phyloP scores from a whole-genome alignment of 2,329 filamentous ascomycete species.

The Cladophialophora psammophila region DNA sequence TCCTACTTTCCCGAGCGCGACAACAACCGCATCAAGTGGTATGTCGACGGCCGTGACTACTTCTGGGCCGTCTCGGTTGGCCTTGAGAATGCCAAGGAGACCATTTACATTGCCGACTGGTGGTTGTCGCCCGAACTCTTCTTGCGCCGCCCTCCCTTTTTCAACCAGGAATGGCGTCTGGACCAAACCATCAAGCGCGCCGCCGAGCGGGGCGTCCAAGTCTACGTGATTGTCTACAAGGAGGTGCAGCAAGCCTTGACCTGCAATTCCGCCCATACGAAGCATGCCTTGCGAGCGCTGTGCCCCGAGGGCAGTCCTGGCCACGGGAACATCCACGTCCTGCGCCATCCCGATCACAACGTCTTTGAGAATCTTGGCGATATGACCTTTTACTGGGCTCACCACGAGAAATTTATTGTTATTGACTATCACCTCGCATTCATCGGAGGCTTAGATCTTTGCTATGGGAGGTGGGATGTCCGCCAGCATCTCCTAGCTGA shows the following conservation, averaged over 20 bases:
- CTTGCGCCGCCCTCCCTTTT: constrained; percentile 80
- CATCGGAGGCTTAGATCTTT: constrained; percentile 91
- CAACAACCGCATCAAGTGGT: constrained; percentile 92
- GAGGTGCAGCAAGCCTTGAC: constrained; percentile 82
- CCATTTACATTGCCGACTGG: constrained; percentile 97
- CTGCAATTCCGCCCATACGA: constrained; percentile 92
- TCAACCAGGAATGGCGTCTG: constrained; percentile 83
- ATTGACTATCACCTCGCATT: constrained; percentile 92
- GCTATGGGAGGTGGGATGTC: constrained; percentile 93
- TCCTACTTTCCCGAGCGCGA: constrained; percentile 89
- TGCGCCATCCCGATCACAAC: constrained; percentile 95
- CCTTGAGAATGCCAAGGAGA: constrained; percentile 87
- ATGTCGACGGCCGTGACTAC: constrained; percentile 94
- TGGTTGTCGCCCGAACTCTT: constrained; percentile 81
- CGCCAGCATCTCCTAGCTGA: constrained; percentile 86
- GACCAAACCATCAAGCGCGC: constrained; percentile 87
- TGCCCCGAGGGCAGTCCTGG: constrained; percentile 84
- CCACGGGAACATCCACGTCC: constrained; percentile 84
- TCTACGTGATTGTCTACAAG: constrained; percentile 91
- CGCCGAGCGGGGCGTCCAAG: constrained; percentile 92
- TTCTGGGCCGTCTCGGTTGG: constrained; percentile 93
- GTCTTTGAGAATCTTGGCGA: constrained; percentile 91
- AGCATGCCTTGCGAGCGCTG: constrained; percentile 78
- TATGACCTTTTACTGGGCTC: constrained; percentile 97
- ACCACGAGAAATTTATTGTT: constrained; percentile 97